These are phyloP conservation scores for Capsella bursapastoris DNA, from an alignment of 345 rosid species.

Conservation along the genomic window DNA sequence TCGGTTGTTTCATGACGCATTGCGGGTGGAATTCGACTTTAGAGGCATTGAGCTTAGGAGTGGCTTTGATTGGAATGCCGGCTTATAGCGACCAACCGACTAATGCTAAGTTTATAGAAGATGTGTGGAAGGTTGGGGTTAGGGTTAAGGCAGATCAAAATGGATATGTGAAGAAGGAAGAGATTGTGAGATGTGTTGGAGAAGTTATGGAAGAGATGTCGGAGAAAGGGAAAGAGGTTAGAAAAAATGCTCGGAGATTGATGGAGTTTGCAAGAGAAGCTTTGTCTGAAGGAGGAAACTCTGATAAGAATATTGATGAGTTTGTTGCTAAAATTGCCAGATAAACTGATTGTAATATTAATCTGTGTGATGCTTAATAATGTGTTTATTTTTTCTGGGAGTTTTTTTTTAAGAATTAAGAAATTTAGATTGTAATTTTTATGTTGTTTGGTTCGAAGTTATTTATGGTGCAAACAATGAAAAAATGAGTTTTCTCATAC, in stretches of 20 bases:
- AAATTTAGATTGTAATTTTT: background rate
- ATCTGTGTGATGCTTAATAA: slow-evolving; percentile 21
- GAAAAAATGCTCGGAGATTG: slow-evolving; percentile 21
- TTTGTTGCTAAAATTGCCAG: slow-evolving; percentile 44
- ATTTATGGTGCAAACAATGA: background rate
- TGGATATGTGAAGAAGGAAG: slow-evolving; percentile 42
- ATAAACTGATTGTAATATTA: background rate
- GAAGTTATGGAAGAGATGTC: slow-evolving; percentile 47
- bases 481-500: background rate
- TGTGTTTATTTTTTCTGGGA: background rate
- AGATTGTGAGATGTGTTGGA: slow-evolving; percentile 42
- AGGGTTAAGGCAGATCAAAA: slow-evolving; percentile 42
- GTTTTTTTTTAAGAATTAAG: background rate
- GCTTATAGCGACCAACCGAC: slow-evolving; percentile 44
- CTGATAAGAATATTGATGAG: slow-evolving; percentile 50
- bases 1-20: slow-evolving; percentile 61
- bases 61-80: slow-evolving; percentile 54
- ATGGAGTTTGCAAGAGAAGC: slow-evolving; percentile 47
- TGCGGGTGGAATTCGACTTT: slow-evolving; percentile 72
- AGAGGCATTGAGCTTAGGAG: slow-evolving; percentile 64
- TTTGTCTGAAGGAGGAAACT: slow-evolving; percentile 49
- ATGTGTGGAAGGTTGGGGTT: slow-evolving; percentile 53
- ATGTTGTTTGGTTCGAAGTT: slow-evolving; percentile 10
- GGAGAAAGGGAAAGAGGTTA: slow-evolving; percentile 45
- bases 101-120: slow-evolving; percentile 50